Conservation (phyloP, 2,329 filamentous ascomycete species). For the Pseudogymnoascus sp. region DNA sequence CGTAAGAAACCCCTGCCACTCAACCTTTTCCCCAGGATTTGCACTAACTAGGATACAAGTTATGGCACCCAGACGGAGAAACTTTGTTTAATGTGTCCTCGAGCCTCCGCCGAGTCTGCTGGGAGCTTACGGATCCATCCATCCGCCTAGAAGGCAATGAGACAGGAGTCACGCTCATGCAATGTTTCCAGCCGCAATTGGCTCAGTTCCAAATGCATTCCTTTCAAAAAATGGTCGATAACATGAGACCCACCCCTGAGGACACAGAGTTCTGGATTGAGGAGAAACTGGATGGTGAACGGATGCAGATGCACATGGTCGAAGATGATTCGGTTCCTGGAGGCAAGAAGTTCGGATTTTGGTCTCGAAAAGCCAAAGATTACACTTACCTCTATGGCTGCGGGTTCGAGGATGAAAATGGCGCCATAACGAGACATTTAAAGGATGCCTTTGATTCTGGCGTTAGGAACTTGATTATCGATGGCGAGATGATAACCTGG, state of each 20-base stretch:
- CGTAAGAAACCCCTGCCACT: conserved; percentile 14
- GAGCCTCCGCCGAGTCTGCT: conserved; percentile 82
- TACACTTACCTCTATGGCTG: conserved; percentile 91
- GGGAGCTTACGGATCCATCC: conserved; percentile 74
- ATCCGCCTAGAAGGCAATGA: conserved; percentile 68
- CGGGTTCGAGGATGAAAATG: conserved; percentile 63
- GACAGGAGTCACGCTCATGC: conserved; percentile 72
- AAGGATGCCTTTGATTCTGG: conserved; percentile 66
- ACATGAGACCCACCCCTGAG: conserved; percentile 55
- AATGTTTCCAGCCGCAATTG: conserved; percentile 92
- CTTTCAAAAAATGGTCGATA: conserved; percentile 70
- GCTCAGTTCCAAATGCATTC: conserved; percentile 83
- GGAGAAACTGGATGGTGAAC: conserved; percentile 93
- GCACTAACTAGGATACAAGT: conserved; percentile 29
- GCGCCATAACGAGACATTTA: conserved; percentile 73
- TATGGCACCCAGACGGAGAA: conserved; percentile 74
- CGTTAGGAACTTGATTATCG: conserved; percentile 80
- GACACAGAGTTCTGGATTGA: conserved; percentile 89
- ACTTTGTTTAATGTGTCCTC: conserved; percentile 83
- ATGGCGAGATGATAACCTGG: conserved; percentile 99
- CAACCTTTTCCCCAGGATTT: neutral
- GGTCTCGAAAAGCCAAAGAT: conserved; percentile 93
- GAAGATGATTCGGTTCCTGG: conserved; percentile 60
- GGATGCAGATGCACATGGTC: conserved; percentile 92
- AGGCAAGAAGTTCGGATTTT: conserved; percentile 72